Base-by-base conservation (phyloP, 169 alveolate genomes). In the Plasmodium malariae region DNA sequence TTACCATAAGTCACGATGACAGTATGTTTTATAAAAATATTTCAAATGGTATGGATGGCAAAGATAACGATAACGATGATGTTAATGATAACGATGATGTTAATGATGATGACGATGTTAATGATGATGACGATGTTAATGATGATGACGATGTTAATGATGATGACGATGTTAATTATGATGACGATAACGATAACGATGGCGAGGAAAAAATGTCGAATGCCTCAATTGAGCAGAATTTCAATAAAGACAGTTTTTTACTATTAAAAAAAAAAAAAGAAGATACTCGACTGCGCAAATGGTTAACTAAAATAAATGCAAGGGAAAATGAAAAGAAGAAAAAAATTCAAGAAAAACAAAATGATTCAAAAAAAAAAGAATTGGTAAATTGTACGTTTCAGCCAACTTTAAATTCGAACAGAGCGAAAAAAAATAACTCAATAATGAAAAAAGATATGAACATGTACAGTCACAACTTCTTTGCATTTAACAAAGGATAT, bases 251-350 rank as follows among this genome's bases (percentile, higher is more conserved):
- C n/a, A 43, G 54, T 51, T 80, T 80, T 80, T 65, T 80, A 49
- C 43, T 59, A 9, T 80, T 80, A 54, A 80, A 80, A 80, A 65
- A 32, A 21, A 80, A 80, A 51, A 67, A 59, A 55, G 83, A 67
- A 54, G 72, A 45, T 19, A 48, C 63, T 65, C 48, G 90, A 57
- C 14, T 80, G 32, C 28, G 36, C 37, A 80, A 80, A 68, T 80
- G 90, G 90, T 28, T 80, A 49, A 49, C 40, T 57, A 80, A 80
- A 80, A 67, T 80, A 49, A 65, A 80, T 69, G 67, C 80, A 1
- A 45, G 90, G 51, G 90, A 80, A 80, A 80, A 80, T 37, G 90
- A 80, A 55, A 80, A 54, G 40, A 68, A 80, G 43, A 80, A 80
- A 65, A 80, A 67, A 80, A 51, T 80, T 26, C 70, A 49, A 54